Base-by-base conservation (phyloP, 179 eudicot genomes). In the Beta macrorhiza region DNA sequence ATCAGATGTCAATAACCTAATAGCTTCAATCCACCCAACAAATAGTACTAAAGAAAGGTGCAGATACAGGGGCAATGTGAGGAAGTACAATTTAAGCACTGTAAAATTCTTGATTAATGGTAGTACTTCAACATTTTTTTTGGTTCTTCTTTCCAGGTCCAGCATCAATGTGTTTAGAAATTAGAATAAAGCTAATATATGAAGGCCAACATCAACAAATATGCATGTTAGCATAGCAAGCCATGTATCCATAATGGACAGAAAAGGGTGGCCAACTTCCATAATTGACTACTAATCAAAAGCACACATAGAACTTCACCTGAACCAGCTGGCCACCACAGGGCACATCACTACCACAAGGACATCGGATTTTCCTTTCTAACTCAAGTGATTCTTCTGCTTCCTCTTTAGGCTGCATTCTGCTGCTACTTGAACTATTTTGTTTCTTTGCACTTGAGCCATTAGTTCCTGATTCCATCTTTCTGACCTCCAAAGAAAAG, bases 301-400 rank as follows among this genome's bases (percentile, higher is more conserved):
- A 74, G 49, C 53, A 82, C 70, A 77, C 29, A 65, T 29, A 82
- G 45, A n/a, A 62, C 55, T 67, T 59, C 74, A 89, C 93, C 93
- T 91, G 90, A 80, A 91, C 82, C 74, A 89, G 67, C 14, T 72
- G 22, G 73, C 85, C 83, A 74, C 77, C 86, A 82, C 13, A 74
- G 47, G 78, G 80, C 69, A 74, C 79, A 80, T 85, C 82, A 77
- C 80, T 71, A 72, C 90, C 91, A 86, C 94, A 91, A 51, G 87
- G 86, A 82, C 94, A 91, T 17, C 87, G 87, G 58, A 91, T 42
- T 81, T 76, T 86, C 65, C 67, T 80, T 52, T 79, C 80, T 64
- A 71, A 47, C 77, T 83, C 75, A 45, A 25, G 20, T 52, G 83
- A 55, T 16, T 82, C 90, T 47, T 72, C 89, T 79, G 80, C 81